Evolutionary conservation across 176 grass and related monocot genomes (phyloP).

Genomic region (Hyparrhenia diplandra): DNA sequence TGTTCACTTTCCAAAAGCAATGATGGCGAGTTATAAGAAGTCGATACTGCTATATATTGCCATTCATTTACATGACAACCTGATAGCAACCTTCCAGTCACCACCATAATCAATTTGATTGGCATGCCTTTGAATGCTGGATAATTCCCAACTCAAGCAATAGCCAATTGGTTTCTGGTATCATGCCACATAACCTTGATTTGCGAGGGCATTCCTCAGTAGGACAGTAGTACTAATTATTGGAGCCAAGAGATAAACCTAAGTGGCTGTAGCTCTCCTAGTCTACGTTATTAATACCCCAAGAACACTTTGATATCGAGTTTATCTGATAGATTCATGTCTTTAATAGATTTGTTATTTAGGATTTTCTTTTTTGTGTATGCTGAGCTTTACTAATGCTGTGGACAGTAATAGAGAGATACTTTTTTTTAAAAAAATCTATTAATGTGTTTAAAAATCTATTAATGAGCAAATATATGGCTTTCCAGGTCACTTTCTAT

Average conservation of each 20-base stretch:
- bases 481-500: conserved; percentile 81
- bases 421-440: neutral
- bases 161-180: too few relatives aligned
- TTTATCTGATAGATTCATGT: neutral
- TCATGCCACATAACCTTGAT: neutral
- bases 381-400: neutral
- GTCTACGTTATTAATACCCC: neutral
- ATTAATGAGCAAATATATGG: conserved; percentile 23
- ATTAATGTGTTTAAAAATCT: too few relatives aligned
- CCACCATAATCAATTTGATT: neutral
- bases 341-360: neutral
- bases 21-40: neutral
- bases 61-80: neutral
- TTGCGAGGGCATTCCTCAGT: neutral
- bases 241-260: neutral
- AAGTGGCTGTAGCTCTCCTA: neutral
- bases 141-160: neutral
- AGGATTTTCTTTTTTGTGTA: neutral
- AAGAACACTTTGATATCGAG: neutral
- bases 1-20: neutral
- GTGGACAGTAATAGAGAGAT: neutral
- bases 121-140: neutral
- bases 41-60: neutral
- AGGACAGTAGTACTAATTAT: neutral
- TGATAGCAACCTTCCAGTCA: neutral